Conservation (phyloP, 768 basidiomycete genomes). For the Lepiota venenata region DNA sequence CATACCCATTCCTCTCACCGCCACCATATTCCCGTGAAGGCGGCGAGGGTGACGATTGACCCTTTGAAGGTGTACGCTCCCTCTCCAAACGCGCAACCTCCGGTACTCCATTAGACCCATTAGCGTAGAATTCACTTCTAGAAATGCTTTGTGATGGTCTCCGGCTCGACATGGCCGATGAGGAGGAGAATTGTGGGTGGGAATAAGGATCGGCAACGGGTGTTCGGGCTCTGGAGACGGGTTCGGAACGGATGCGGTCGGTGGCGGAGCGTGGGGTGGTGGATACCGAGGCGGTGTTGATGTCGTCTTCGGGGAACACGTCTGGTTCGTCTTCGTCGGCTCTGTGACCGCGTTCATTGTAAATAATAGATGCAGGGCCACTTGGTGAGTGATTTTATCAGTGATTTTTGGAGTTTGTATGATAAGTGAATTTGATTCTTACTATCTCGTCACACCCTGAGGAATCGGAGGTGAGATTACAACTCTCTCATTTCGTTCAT, state of each 20-base stretch:
- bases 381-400: constrained; percentile 30
- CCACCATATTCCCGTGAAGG: constrained; percentile 15
- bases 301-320: constrained; percentile 62
- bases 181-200: constrained; percentile 2
- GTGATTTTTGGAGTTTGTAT: constrained; percentile 3
- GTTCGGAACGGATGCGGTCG: constrained; percentile 35
- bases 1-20: constrained; percentile 6
- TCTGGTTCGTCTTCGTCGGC: constrained; percentile 73
- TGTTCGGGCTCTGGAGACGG: constrained; percentile 54
- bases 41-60: constrained; percentile 15
- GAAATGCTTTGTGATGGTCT: constrained; percentile 22
- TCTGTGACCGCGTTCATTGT: constrained; percentile 75
- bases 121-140: constrained; percentile 13
- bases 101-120: constrained; percentile 17
- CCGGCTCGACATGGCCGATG: constrained; percentile 26
- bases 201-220: constrained; percentile 24
- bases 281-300: constrained; percentile 14
- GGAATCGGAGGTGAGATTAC: background rate
- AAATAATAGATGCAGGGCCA: constrained; percentile 77
- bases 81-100: constrained; percentile 14
- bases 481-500: too few species aligned
- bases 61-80: constrained; percentile 14
- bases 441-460: constrained; percentile 76
- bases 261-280: constrained; percentile 13
- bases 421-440: constrained; percentile 23